Base-by-base conservation (phyloP, 352 stramenopile species). In the Phytophthora pistaciae region DNA sequence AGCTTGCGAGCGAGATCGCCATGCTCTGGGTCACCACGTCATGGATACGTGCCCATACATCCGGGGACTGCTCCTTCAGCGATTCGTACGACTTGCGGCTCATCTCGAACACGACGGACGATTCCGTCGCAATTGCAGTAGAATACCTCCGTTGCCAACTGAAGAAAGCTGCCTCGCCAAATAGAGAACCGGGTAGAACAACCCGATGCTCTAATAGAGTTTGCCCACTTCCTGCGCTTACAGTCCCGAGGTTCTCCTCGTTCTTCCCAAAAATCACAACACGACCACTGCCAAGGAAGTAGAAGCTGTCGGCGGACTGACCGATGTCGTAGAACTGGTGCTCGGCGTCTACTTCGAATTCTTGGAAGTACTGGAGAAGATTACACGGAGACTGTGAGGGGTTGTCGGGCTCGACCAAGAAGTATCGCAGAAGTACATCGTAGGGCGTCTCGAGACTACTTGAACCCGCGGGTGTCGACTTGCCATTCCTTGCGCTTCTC, bases 141-240 rank as follows among this genome's bases (percentile, higher is more conserved):
- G 87, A 78, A 54, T 85, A 74, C 5, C 87, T 78, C 29, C 68
- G 66, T 58, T 93, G 87, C n/a, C 64, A 59, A 52, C 84, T 75
- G 60, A 95, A 93, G 60, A 93, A 95, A 57, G 91, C 84, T 5
- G 91, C 84, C 57, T 95, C 88, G 23, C 88, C 88, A 66, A 95
- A 93, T 60, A 95, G 81, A 20, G 81, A 83, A 0, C 78, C 82
- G 0, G 85, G 73, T 11, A 87, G 11, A 46, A 46, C 38, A 75
- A 31, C 27, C 27, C 27, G 27, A 5, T 31, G 27, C 27, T 53
- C 88, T 78, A 14, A 76, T 78, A 60, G 88, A 74, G 7, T 85
- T 71, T 77, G 76, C 9, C 74, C 68, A 20, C 70, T 68, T 7
- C 49, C 52, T 3, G 65, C 70, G 44, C 72, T 31, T 82, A 46